phyloP scores from a whole-genome alignment of 2,329 filamentous ascomycete genomes.

The Pyrenochaeta sp. region DNA sequence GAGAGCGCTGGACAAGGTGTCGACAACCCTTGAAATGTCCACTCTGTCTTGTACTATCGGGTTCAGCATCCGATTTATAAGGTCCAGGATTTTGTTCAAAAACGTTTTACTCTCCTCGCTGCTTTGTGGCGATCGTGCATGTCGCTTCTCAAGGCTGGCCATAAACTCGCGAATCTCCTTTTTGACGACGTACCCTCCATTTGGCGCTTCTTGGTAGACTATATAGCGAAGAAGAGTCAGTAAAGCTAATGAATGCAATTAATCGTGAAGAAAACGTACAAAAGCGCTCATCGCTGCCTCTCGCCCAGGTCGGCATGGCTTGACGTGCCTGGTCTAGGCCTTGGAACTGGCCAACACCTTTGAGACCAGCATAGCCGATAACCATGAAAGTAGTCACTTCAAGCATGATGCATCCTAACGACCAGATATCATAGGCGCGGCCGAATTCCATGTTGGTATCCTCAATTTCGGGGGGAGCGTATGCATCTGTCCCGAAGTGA shows the following conservation, averaged over 20 bases:
- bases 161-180: constrained; percentile 8
- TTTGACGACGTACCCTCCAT: constrained; percentile 4
- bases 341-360: not conserved
- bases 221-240: too few relatives aligned
- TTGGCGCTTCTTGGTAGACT: not conserved
- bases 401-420: constrained; percentile 14
- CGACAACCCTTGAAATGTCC: constrained; percentile 9
- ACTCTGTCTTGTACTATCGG: constrained; percentile 3
- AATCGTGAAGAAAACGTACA: too few relatives aligned
- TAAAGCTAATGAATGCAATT: too few relatives aligned
- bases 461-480: constrained; percentile 14
- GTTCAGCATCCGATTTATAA: constrained; percentile 7
- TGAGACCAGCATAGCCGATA: constrained; percentile 7
- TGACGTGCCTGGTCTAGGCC: constrained; percentile 9
- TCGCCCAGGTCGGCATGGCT: constrained; percentile 1
- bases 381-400: constrained; percentile 13
- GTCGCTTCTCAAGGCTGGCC: not conserved
- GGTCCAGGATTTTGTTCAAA: constrained; percentile 1
- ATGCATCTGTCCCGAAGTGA: constrained; percentile 3
- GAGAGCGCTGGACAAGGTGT: constrained; percentile 1
- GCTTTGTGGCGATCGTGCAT: not conserved
- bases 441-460: constrained; percentile 1
- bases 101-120: constrained; percentile 4
- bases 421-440: constrained; percentile 15
- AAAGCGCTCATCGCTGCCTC: constrained; percentile 2